phyloP scores from a whole-genome alignment of 2,329 filamentous ascomycete genomes.

The Zymoseptoria pseudotritici region DNA sequence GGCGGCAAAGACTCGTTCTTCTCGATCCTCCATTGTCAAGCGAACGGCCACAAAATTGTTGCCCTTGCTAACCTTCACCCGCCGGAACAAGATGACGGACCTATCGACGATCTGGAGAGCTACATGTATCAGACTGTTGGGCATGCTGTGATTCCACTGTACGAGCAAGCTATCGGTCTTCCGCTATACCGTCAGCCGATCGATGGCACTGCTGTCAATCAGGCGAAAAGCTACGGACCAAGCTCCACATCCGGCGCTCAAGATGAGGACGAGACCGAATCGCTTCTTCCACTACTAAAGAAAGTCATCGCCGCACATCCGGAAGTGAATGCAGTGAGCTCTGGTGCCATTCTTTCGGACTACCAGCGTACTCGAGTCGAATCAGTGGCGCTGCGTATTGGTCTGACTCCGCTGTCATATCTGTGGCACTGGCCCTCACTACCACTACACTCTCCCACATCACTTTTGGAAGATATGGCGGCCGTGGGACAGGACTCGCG shows the following conservation, averaged over 20 bases:
- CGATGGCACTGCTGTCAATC: constrained; percentile 61
- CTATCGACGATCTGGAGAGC: constrained; percentile 69
- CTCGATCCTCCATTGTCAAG: constrained; percentile 80
- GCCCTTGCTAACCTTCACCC: constrained; percentile 87
- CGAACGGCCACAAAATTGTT: constrained; percentile 75
- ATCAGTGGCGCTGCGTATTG: constrained; percentile 77
- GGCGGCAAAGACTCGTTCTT: constrained; percentile 97
- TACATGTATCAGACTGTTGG: constrained; percentile 99
- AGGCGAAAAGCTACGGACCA: constrained; percentile 59
- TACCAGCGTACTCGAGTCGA: constrained; percentile 97
- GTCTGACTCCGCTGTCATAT: constrained; percentile 73
- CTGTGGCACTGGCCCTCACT: constrained; percentile 86
- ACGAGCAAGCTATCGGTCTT: constrained; percentile 67
- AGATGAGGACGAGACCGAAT: constrained; percentile 74
- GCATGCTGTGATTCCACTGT: constrained; percentile 77
- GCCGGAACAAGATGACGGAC: constrained; percentile 19
- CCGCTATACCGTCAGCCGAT: constrained; percentile 81
- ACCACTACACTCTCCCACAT: constrained; percentile 43
- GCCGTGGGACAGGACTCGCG: constrained; percentile 72
- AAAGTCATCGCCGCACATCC: constrained; percentile 63
- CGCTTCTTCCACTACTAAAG: constrained; percentile 66
- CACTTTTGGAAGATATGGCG: constrained; percentile 74
- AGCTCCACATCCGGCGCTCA: constrained; percentile 19
- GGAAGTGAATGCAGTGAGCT: constrained; percentile 75
- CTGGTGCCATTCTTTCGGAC: constrained; percentile 86